A percentile compares a stretch with the other conserved stretches of the same genome.
Conservation (phyloP, 805 yeast species). For the Candida sonorensis region DNA sequence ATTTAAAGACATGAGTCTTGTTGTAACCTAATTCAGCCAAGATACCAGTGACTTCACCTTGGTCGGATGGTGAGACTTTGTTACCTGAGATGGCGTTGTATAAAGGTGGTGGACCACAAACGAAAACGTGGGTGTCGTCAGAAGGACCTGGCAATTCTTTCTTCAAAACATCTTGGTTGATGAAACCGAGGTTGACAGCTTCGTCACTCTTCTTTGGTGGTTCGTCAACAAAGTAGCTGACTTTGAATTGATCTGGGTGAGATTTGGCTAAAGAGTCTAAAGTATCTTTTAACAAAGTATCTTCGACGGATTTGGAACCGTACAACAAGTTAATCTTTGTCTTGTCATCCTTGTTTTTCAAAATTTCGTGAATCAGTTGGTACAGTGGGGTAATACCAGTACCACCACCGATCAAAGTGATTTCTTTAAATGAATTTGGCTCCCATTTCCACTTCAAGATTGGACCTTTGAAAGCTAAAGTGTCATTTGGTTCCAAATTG, state of each 20-base stretch:
- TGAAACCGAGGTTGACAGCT: constrained; percentile 65
- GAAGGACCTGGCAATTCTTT: constrained; percentile 57
- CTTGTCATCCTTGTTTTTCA: constrained; percentile 76
- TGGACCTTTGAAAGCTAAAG: constrained; percentile 91
- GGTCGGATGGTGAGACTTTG: constrained; percentile 82
- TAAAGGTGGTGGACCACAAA: constrained; percentile 95
- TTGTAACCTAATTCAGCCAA: constrained; percentile 83
- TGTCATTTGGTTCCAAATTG: constrained; percentile 67
- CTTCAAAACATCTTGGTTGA: constrained; percentile 66
- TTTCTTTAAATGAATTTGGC: constrained; percentile 73
- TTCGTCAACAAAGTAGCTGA: constrained; percentile 77
- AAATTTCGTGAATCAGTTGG: constrained; percentile 74
- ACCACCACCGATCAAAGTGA: constrained; percentile 91
- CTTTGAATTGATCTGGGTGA: constrained; percentile 71
- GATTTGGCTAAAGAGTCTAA: constrained; percentile 60
- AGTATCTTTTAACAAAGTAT: constrained; percentile 73
- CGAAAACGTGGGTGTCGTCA: constrained; percentile 63
- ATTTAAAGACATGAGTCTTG: constrained; percentile 85
- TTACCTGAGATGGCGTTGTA: constrained; percentile 82
- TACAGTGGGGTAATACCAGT: constrained; percentile 82
- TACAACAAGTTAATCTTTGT: constrained; percentile 80
- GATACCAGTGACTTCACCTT: constrained; percentile 89
- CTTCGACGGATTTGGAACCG: constrained; percentile 73
- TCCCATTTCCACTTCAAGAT: constrained; percentile 85
- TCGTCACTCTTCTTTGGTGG: constrained; percentile 32